Conservation (phyloP, 305 asterid genomes). For the Ajuga reptans region DNA sequence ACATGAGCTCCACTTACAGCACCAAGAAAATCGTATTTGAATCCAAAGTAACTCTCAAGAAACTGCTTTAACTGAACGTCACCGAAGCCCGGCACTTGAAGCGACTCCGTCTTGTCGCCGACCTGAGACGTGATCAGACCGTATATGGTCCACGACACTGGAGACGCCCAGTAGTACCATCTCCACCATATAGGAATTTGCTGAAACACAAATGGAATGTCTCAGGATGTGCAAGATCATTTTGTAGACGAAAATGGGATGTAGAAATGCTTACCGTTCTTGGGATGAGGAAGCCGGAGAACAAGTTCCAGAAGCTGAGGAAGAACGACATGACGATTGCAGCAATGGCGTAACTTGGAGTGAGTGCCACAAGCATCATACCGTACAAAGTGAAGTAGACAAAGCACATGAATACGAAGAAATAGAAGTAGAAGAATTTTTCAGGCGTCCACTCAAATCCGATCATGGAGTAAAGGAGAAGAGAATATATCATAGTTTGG, state of each 20-base stretch:
- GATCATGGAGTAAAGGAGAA: conserved; percentile 76
- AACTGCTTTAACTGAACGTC: conserved; percentile 37
- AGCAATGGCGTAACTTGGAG: conserved; percentile 81
- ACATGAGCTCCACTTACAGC: conserved; percentile 64
- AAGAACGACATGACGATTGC: conserved; percentile 85
- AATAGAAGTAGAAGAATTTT: conserved; percentile 80
- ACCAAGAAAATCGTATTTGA: conserved; percentile 60
- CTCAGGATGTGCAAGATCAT: neutral
- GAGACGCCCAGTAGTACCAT: conserved; percentile 97
- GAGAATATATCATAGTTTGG: conserved; percentile 68
- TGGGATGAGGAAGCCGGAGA: conserved; percentile 79
- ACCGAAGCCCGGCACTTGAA: conserved; percentile 47
- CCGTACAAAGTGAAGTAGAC: conserved; percentile 80
- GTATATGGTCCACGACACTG: conserved; percentile 84
- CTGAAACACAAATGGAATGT: conserved; percentile 24
- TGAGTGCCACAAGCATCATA: conserved; percentile 95
- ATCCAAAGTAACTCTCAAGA: conserved; percentile 44
- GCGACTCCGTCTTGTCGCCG: conserved; percentile 36
- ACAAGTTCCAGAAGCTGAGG: conserved; percentile 95
- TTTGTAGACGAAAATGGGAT: too few relatives aligned
- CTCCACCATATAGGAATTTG: conserved; percentile 97
- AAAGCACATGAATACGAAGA: conserved; percentile 72
- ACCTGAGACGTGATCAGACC: conserved; percentile 82
- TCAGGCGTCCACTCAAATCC: conserved; percentile 67
- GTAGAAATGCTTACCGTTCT: conserved; percentile 51